phyloP scores from a whole-genome alignment of 139 green algal genomes.

The Haematococcus sp. region DNA sequence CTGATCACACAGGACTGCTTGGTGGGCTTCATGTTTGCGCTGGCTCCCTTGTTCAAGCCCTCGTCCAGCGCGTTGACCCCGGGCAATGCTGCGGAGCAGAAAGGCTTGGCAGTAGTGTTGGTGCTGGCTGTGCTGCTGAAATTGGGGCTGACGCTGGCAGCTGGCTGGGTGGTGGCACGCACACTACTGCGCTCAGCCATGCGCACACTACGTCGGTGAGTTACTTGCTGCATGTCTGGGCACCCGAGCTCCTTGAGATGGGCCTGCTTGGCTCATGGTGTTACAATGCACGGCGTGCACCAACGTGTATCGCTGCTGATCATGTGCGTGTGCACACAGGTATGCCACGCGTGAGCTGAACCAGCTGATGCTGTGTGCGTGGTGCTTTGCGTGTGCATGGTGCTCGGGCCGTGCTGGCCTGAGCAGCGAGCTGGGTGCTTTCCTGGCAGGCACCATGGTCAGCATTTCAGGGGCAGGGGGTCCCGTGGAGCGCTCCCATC shows the following conservation, averaged over 20 bases:
- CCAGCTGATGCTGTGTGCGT: constrained; percentile 75
- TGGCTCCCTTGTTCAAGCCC: constrained; percentile 80
- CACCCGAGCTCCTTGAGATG: no score
- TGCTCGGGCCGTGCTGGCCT: constrained; percentile 64
- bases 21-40: constrained; percentile 92
- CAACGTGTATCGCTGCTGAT: no score
- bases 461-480: constrained; percentile 1
- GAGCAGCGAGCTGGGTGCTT: constrained; percentile 88
- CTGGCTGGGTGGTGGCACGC: constrained; percentile 13
- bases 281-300: no score
- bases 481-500: no score
- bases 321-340: constrained; percentile 3
- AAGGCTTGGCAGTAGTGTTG: constrained; percentile 28
- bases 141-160: constrained; percentile 25
- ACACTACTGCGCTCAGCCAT: constrained; percentile 2
- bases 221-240: no score
- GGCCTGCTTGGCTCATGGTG: no score
- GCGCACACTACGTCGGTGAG: neutral
- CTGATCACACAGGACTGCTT: constrained; percentile 89
- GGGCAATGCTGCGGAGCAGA: constrained; percentile 21
- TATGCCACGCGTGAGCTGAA: constrained; percentile 67
- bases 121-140: constrained; percentile 30
- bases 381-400: constrained; percentile 74
- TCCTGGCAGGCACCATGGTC: constrained; percentile 73
- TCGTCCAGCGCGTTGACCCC: neutral